Evolutionary conservation across 495 filamentous ascomycete species (phyloP), one percentile per base, ranked within the genome.

Genomic region (Penicillium taxi): DNA sequence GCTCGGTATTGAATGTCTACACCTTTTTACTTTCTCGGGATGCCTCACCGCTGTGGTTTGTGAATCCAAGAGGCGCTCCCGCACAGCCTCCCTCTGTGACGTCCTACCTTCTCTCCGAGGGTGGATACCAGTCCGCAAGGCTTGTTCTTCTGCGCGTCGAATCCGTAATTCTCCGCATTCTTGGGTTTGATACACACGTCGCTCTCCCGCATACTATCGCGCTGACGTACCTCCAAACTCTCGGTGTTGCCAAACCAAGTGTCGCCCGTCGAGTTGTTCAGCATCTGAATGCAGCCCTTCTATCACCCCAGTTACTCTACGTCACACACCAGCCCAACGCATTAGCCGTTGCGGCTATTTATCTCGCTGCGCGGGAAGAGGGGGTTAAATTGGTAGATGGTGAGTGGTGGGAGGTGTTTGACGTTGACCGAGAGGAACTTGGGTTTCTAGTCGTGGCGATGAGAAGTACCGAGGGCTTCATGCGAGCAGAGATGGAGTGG

Each of bases 331-430:
- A 96, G 55, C 90, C 91, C 15, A 73, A 80, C 37, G 74, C 77
- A 15, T 65, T 98, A 9, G 93, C 93, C 3, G 84, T 87, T 4
- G 86, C 89, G 9, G 84, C 89, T 3, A 80, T 94, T 12, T 98
- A 96, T 55, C 74, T 88, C 12, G 84, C 88, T 6, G 80, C 86
- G n/a, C 74, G 83, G 16, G 88, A 96, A 38, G 55, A 77, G 2
- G 79, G 70, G 0, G 73, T 82, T 19, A 86, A 83, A 55, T 68
- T 96, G 58, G 83, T 90, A 2, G 80, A 80, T 32, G 70, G 65
- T 16, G 81, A 86, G 33, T 98, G 91, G 91, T 98, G 91, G 91
- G 88, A 93, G 61, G 84, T 96, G 1, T 96, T 98, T 59, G 91
- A 98, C 64, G 84, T 88, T n/a, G 90, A 96, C 32, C 70, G 93